Conservation (phyloP, 108 stramenopile genomes). For the Cyclostephanos invisitatus region DNA sequence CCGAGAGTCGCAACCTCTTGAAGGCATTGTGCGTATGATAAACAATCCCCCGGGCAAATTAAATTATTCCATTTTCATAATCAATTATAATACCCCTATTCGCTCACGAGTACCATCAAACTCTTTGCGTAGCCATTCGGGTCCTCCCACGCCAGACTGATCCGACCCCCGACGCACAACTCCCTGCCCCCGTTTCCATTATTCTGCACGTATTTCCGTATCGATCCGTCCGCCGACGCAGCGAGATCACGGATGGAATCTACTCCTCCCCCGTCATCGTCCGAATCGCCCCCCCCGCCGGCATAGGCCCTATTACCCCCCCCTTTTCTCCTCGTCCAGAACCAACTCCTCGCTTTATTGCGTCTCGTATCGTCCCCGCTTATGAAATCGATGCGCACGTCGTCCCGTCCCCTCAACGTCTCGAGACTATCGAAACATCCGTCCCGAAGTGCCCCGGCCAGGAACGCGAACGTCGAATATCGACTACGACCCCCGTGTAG, state of each 20-base stretch:
- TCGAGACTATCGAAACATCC: constrained; percentile 51
- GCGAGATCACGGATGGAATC: not conserved
- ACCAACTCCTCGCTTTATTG: constrained; percentile 60
- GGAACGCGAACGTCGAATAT: constrained; percentile 68
- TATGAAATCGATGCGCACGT: constrained; percentile 51
- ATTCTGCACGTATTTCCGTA: constrained; percentile 33
- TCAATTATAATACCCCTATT: too few species aligned
- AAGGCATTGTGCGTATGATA: constrained; percentile 56
- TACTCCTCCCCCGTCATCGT: not conserved
- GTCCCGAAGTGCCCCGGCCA: constrained; percentile 63
- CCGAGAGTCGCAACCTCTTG: constrained; percentile 80
- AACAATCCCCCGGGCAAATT: not conserved
- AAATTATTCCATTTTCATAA: not conserved
- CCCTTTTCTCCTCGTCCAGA: constrained; percentile 52
- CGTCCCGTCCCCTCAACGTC: constrained; percentile 18
- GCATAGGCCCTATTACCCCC: too few species aligned
- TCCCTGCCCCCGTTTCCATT: constrained; percentile 50
- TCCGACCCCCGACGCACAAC: constrained; percentile 47
- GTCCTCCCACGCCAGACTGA: constrained; percentile 64
- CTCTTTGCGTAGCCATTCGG: constrained; percentile 50
- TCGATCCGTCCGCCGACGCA: constrained; percentile 19
- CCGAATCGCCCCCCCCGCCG: not conserved
- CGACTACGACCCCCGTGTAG: constrained; percentile 31
- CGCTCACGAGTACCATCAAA: constrained; percentile 22
- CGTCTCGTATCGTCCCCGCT: constrained; percentile 48